Percentiles rank a stretch among this genome's conserved stretches.
phyloP scores from a whole-genome alignment of 108 stramenopile genomes.

The Cyclotella distinguenda region DNA sequence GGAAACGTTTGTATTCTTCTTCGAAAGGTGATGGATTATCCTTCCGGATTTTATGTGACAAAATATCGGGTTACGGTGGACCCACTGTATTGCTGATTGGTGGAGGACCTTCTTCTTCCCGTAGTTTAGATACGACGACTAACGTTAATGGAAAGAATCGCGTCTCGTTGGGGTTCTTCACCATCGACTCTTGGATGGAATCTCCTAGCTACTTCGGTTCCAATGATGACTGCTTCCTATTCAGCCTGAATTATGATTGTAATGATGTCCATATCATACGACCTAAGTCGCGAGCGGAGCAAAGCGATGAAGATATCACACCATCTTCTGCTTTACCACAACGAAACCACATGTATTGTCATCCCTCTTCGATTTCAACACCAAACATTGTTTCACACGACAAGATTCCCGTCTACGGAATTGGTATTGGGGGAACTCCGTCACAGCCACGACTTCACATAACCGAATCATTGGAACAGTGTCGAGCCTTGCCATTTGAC shows the following conservation, averaged over 20 bases:
- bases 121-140: neutral
- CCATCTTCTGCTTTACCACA: no score
- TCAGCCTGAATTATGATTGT: slow-evolving; percentile 30
- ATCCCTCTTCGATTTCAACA: slow-evolving; percentile 28
- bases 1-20: slow-evolving; percentile 57
- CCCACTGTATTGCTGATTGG: slow-evolving; percentile 51
- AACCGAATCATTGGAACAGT: slow-evolving; percentile 43
- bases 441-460: slow-evolving; percentile 37
- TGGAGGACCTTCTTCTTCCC: slow-evolving; percentile 34
- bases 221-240: slow-evolving; percentile 53
- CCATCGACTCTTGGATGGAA: slow-evolving; percentile 55
- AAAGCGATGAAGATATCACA: neutral
- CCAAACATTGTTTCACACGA: neutral
- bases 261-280: slow-evolving; percentile 48
- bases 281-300: slow-evolving; percentile 13
- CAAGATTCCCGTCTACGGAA: slow-evolving; percentile 17
- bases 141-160: neutral
- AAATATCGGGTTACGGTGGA: slow-evolving; percentile 52
- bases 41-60: slow-evolving; percentile 40
- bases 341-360: slow-evolving; percentile 51
- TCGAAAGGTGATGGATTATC: slow-evolving; percentile 56
- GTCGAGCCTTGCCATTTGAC: slow-evolving; percentile 32
- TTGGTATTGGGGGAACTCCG: slow-evolving; percentile 36
- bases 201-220: slow-evolving; percentile 24
- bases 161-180: slow-evolving; percentile 57